These are phyloP conservation scores for Cucurbita pepo DNA, from an alignment of 306 rosid species.

Conservation along the genomic window DNA sequence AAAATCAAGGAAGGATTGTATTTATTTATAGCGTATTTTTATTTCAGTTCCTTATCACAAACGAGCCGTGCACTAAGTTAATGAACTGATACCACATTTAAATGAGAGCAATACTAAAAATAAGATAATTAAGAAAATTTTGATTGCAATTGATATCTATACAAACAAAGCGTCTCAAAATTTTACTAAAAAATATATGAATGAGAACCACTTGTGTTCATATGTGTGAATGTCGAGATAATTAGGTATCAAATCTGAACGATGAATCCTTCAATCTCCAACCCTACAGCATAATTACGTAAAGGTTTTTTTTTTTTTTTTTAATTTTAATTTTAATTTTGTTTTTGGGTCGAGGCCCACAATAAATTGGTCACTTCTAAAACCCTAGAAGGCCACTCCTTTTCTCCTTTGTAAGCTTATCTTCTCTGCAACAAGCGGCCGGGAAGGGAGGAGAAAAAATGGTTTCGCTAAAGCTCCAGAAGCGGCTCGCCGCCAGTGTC, in stretches of 20 bases:
- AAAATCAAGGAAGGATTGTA: not conserved
- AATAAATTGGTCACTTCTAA: not conserved
- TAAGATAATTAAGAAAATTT: too few species aligned
- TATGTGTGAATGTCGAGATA: too few species aligned
- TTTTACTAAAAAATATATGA: too few species aligned
- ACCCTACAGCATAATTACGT: not conserved
- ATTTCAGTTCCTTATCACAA: not conserved
- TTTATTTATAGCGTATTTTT: not conserved
- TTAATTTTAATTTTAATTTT: too few species aligned
- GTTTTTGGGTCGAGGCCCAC: not conserved
- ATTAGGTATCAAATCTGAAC: too few species aligned
- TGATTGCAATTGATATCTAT: too few species aligned
- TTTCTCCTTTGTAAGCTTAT: not conserved
- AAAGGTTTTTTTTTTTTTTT: not conserved
- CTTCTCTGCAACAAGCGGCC: not conserved
- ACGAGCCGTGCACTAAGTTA: too few species aligned
- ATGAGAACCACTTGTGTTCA: too few species aligned
- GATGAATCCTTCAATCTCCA: too few species aligned
- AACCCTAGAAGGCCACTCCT: not conserved
- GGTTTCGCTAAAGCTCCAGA: slow-evolving; percentile 93
- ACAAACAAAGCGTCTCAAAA: too few species aligned
- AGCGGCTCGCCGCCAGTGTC: slow-evolving; percentile 75
- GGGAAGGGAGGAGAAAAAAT: slow-evolving; percentile 10
- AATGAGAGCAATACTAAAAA: too few species aligned
- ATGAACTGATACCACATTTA: too few species aligned